Conservation (phyloP, 2,329 filamentous ascomycete genomes). For the Exserohilum rostratum region DNA sequence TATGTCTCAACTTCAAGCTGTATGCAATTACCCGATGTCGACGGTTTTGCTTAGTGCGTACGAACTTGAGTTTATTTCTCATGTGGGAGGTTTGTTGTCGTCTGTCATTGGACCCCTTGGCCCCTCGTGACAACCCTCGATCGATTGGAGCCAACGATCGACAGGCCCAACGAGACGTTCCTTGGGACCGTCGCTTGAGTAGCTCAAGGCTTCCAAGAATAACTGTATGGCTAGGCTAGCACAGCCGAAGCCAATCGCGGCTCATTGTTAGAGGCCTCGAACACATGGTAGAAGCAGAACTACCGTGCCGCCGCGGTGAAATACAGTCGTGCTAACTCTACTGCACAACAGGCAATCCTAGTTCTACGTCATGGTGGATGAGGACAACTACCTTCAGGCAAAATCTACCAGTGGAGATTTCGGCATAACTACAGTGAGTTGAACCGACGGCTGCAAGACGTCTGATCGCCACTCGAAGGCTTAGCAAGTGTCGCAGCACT, state of each 20-base stretch:
- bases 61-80: conserved; percentile 11
- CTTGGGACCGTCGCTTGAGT: not conserved
- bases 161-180: not conserved
- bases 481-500: not conserved
- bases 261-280: not conserved
- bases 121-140: conserved; percentile 13
- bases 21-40: conserved; percentile 2
- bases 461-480: not conserved
- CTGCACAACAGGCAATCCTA: not conserved
- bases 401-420: not conserved
- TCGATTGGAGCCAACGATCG: conserved; percentile 6
- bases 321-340: not conserved
- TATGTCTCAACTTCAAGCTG: not conserved
- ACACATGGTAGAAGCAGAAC: not conserved
- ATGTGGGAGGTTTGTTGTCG: conserved; percentile 2
- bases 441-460: not conserved
- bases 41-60: conserved; percentile 22
- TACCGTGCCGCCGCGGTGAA: not conserved
- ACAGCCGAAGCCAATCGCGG: not conserved
- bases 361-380: not conserved
- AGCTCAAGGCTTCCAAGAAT: not conserved
- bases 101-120: conserved; percentile 6
- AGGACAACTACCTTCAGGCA: not conserved
- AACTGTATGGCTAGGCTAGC: too few relatives aligned
- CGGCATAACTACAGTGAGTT: not conserved